Percentiles rank a stretch among this genome's conserved stretches.
phyloP scores from a whole-genome alignment of 257 asterid genomes.

The Solanum lignicaule region DNA sequence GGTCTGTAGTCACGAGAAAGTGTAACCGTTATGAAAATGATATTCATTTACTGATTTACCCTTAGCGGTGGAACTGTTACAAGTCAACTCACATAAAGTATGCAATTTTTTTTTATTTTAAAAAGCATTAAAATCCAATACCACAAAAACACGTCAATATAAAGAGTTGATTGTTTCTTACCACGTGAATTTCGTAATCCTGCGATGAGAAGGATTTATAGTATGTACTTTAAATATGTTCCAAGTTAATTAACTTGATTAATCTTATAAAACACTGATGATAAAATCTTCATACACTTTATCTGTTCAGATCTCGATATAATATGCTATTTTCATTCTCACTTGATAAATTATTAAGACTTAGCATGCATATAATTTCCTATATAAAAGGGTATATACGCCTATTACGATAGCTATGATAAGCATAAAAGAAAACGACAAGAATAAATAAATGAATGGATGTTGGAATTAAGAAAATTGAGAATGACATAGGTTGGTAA shows the following conservation, averaged over 20 bases:
- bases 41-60: neutral
- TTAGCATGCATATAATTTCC: neutral
- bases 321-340: neutral
- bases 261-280: neutral
- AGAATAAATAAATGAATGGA: neutral
- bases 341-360: neutral
- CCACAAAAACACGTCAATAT: neutral
- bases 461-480: neutral
- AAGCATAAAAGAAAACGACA: neutral
- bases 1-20: neutral
- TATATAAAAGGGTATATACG: neutral
- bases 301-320: too few species aligned
- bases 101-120: accelerated
- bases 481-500: neutral
- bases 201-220: neutral
- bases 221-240: neutral
- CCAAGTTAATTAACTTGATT: neutral
- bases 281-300: neutral
- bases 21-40: neutral
- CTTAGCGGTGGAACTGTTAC: neutral
- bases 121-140: neutral
- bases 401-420: neutral
- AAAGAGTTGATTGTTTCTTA: neutral
- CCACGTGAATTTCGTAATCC: slow-evolving; percentile 1
- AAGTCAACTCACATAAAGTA: neutral